These are phyloP conservation scores for Arthrobotrys sinensis DNA, from an alignment of 2,329 filamentous ascomycete species.

Conservation along the genomic window DNA sequence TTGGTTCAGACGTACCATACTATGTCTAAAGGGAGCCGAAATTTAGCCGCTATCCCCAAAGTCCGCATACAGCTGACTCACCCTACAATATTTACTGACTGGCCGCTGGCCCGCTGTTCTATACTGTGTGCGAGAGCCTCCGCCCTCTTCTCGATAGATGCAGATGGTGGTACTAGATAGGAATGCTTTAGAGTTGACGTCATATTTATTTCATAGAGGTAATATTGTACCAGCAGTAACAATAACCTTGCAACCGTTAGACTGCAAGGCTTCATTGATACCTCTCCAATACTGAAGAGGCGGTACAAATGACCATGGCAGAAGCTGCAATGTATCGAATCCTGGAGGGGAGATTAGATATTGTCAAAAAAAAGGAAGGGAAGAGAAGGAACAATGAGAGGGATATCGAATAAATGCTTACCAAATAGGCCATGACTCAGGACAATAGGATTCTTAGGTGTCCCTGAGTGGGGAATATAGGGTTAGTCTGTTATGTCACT, in stretches of 20 bases:
- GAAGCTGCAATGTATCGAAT: conserved; percentile 51
- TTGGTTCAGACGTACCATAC: conserved; percentile 68
- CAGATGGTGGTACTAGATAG: conserved; percentile 73
- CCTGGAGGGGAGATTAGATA: conserved; percentile 67
- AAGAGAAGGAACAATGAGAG: not conserved
- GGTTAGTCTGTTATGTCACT: not conserved
- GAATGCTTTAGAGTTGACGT: not conserved
- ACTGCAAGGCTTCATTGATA: conserved; percentile 74
- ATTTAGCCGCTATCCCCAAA: not conserved
- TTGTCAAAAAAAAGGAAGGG: conserved; percentile 65
- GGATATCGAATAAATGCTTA: conserved; percentile 69
- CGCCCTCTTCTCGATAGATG: conserved; percentile 75
- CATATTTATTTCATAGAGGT: not conserved
- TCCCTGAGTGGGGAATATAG: conserved; percentile 64
- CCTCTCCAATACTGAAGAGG: conserved; percentile 74
- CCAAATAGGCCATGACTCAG: conserved; percentile 78
- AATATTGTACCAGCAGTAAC: conserved; percentile 69
- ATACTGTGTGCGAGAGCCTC: conserved; percentile 74
- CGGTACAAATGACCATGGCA: conserved; percentile 45
- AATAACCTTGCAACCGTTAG: conserved; percentile 73
- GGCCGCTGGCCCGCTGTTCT: conserved; percentile 67
- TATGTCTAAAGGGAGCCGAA: conserved; percentile 70
- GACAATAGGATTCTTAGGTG: conserved; percentile 76
- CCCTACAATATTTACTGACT: conserved; percentile 64
- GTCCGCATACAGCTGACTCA: conserved; percentile 14